Conservation (phyloP, 2,329 filamentous ascomycete genomes). For the Alternaria triticina region DNA sequence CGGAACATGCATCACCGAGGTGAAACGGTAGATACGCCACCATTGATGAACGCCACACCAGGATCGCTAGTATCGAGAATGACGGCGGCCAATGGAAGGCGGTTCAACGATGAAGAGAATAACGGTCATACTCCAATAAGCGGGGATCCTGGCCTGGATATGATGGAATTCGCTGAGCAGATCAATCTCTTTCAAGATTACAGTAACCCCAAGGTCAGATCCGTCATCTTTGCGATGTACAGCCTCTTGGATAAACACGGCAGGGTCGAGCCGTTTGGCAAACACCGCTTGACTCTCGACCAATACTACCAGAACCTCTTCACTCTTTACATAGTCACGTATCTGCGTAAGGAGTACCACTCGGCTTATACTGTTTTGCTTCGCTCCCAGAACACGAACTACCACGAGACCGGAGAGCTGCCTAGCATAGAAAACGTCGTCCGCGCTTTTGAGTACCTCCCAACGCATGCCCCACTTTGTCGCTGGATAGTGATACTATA, state of each 20-base stretch:
- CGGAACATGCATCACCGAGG: background rate
- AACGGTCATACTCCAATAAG: background rate
- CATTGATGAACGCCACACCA: background rate
- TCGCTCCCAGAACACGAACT: slow-evolving; percentile 21
- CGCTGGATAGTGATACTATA: slow-evolving; percentile 22
- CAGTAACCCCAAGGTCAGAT: background rate
- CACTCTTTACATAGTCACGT: slow-evolving; percentile 18
- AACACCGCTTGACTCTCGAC: background rate
- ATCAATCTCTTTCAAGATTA: background rate
- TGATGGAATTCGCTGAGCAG: background rate
- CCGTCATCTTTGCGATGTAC: slow-evolving; percentile 6
- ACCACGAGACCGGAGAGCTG: background rate
- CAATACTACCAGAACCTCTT: slow-evolving; percentile 23
- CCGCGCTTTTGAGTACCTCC: slow-evolving; percentile 17
- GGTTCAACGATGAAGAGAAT: background rate
- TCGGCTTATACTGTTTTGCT: slow-evolving; percentile 17
- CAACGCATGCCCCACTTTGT: slow-evolving; percentile 14
- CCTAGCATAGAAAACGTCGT: background rate
- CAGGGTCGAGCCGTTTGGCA: background rate
- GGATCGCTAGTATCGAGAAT: background rate
- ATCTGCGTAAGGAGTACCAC: background rate
- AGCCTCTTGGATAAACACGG: background rate
- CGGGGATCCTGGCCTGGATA: background rate
- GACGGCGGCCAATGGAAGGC: background rate
- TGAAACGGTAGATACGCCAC: background rate